phyloP scores from a whole-genome alignment of 2,329 filamentous ascomycete genomes.

The Fusarium sp. region DNA sequence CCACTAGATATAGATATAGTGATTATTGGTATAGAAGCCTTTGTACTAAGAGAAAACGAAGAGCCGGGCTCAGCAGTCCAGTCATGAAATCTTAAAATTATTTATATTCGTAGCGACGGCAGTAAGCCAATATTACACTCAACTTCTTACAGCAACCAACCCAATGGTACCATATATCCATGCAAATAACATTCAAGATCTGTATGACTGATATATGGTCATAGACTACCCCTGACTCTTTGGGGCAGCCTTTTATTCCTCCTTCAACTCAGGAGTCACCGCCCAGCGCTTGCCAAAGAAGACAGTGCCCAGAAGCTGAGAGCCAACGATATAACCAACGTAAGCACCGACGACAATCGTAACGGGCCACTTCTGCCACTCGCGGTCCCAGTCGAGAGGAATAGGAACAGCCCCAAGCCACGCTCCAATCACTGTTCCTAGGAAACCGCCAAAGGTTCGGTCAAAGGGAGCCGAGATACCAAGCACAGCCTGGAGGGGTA shows the following conservation, averaged over 20 bases:
- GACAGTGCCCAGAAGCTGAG: slow-evolving; percentile 68
- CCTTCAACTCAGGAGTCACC: slow-evolving; percentile 41
- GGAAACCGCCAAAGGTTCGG: slow-evolving; percentile 82
- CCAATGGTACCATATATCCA: background rate
- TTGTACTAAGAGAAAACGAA: background rate
- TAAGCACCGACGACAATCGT: slow-evolving; percentile 90
- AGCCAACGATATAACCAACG: slow-evolving; percentile 80
- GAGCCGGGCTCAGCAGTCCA: background rate
- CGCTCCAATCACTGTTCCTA: slow-evolving; percentile 84
- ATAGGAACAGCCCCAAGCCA: slow-evolving; percentile 97
- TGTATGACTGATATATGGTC: background rate
- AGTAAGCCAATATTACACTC: background rate
- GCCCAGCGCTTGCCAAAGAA: slow-evolving; percentile 62
- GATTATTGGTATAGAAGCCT: background rate
- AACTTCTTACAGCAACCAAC: background rate
- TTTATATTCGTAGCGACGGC: background rate
- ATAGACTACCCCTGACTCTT: background rate
- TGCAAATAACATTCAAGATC: background rate
- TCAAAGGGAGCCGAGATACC: slow-evolving; percentile 80
- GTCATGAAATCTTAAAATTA: background rate
- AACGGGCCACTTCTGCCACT: slow-evolving; percentile 98
- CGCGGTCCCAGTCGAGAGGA: slow-evolving; percentile 97
- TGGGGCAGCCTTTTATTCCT: slow-evolving; percentile 46
- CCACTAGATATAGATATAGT: background rate
- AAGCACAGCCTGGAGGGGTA: slow-evolving; percentile 78